Percentiles rank a stretch among this genome's conserved stretches.
phyloP scores from a whole-genome alignment of 208 protist species.

The Trypanosoma avium region DNA sequence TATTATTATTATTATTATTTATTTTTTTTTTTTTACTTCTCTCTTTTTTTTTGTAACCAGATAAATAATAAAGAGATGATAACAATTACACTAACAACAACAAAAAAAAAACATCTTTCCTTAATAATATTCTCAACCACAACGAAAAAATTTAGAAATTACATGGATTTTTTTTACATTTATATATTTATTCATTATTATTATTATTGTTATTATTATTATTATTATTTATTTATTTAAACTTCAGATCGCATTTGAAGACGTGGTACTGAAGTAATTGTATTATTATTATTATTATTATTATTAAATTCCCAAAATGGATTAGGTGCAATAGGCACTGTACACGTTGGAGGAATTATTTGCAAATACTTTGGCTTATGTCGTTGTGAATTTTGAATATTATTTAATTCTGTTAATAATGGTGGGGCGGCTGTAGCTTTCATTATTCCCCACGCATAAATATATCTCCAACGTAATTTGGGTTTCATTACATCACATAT shows the following conservation, averaged over 20 bases:
- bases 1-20: no score
- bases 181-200: no score
- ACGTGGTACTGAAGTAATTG: neutral
- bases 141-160: no score
- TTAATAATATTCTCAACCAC: no score
- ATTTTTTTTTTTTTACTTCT: no score
- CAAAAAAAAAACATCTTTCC: neutral
- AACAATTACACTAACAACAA: no score
- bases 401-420: neutral
- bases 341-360: neutral
- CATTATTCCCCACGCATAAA: slow-evolving; percentile 23
- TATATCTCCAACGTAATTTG: slow-evolving; percentile 13
- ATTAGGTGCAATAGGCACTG: slow-evolving; percentile 16
- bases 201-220: no score
- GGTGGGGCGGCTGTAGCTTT: neutral
- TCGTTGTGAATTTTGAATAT: slow-evolving; percentile 7
- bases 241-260: slow-evolving; percentile 4
- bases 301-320: neutral
- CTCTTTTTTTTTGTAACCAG: no score
- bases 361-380: slow-evolving; percentile 22
- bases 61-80: slow-evolving; percentile 8
- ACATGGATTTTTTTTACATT: no score
- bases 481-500: slow-evolving; percentile 21
- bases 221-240: no score
- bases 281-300: no score